Evolutionary conservation across 139 green algal genomes (phyloP), one percentile per base, ranked within the genome.

Genomic region (Haematococcus lacustris): DNA sequence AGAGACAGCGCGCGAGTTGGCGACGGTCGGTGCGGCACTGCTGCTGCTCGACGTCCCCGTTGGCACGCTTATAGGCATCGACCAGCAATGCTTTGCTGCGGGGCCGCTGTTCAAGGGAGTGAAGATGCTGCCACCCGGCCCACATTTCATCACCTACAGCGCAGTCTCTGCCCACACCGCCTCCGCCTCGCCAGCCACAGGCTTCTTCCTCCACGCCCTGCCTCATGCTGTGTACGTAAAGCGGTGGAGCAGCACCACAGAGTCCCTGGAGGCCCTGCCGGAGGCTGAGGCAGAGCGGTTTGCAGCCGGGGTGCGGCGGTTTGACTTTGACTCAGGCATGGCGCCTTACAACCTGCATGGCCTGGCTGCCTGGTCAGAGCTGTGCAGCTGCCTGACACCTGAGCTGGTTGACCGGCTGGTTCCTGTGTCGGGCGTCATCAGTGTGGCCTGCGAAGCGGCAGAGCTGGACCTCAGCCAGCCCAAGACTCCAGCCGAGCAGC

Each of bases 81-180:
- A 72, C 39, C 67, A 72, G 65, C 84, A 96, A 85, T 88, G 74
- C 25, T 97, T 95, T 62, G 38, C 89, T 4, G 74, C 76, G 25
- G 92, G 92, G 0, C 85, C 86, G 6, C 83, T 83, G 13, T 97
- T 97, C 77, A 85, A 80, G 32, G 92, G 92, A 38, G 71, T 97
- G 4, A 97, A 97, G 76, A 97, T 97, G 91, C 23, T 97, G 7
- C 91, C 92, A 0, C 91, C 91, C 1, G 92, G 92, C 0, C 33
- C 79, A 0, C 92, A 97, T 70, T 87, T 96, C n/a, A 57, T 96
- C 0, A 88, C 82, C 26, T 92, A 89, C 81, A 82, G 79, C 40
- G 82, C 87, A 17, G 63, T 70, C 26, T 63, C 33, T 3, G 39
- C 51, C 28, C n/a, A n/a, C n/a, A 39, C 41, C 25, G 75, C 70